Base-by-base conservation (phyloP, 768 basidiomycete genomes). In the Psilocybe azurescens region DNA sequence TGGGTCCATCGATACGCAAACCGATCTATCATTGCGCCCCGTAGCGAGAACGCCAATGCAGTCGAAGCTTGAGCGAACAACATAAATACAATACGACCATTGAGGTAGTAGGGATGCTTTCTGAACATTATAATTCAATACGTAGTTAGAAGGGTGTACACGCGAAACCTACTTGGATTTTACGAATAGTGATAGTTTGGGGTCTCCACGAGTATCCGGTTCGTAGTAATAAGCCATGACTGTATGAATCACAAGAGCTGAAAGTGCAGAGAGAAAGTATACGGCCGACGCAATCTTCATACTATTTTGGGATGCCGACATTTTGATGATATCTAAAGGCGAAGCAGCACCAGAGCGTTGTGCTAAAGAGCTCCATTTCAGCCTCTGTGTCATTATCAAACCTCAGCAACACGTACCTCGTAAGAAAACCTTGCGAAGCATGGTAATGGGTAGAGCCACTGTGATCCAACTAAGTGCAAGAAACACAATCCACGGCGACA, bases 41-140 rank as follows among this genome's bases (percentile, higher is more conserved):
- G 81, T 20, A 89, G 70, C 1, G 81, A 73, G 63, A 82, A 91
- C 2, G 78, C 75, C 6, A 75, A 47, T 0, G 85, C 84, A 8
- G 82, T 67, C 47, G 75, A 74, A 2, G 79, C 9, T 69, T 92
- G 90, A 0, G 85, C 80, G 51, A 84, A 65, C 28, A 85, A 56
- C 16, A 91, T 70, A 69, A 89, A 90, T 7, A 92, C 64, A 5
- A 90, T 74, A 16, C 84, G 84, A 1, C 89, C 89, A 56, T 91
- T 91, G 20, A 92, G 78, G 67, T 91, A 88, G 64, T 86, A 84
- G 0, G 89, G 90, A 62, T 93, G 89, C 73, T 89, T 91, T 68
- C 90, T 91, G 63, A 13, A 59, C 5, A 18, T 14, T 47, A 33
- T 59, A 11, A 57, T 51, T 16, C 24, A 61, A 38, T 58, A 41